phyloP scores from a whole-genome alignment of 768 basidiomycete species.

The Mrakia frigida region DNA sequence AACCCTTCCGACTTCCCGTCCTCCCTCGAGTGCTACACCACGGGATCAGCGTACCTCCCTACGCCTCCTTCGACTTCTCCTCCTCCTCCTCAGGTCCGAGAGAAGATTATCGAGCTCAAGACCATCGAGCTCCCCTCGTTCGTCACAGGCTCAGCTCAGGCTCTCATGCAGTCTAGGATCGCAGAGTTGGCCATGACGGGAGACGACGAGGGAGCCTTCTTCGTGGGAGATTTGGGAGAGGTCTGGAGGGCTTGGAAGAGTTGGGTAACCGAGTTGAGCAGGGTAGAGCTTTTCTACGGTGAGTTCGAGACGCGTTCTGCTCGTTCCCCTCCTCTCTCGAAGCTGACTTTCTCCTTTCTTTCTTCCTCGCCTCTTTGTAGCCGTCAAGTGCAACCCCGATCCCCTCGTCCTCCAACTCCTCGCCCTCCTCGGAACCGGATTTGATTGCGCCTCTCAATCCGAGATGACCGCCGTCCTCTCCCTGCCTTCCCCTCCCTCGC shows the following conservation, averaged over 20 bases:
- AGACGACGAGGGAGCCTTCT: slow-evolving; percentile 83
- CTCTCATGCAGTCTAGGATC: slow-evolving; percentile 25
- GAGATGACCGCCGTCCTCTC: slow-evolving; percentile 79
- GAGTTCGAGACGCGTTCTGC: slow-evolving; percentile 37
- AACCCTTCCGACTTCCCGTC: slow-evolving; percentile 14
- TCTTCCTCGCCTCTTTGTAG: slow-evolving; percentile 46
- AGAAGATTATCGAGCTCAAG: slow-evolving; percentile 5
- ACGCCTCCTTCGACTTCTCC: slow-evolving; percentile 30
- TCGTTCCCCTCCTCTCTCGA: slow-evolving; percentile 67
- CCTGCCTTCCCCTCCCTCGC: slow-evolving; percentile 58
- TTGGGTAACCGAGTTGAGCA: slow-evolving; percentile 70
- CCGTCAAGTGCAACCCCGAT: slow-evolving; percentile 98
- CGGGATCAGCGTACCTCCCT: slow-evolving; percentile 17
- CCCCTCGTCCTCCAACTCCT: slow-evolving; percentile 87
- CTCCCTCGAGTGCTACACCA: background rate
- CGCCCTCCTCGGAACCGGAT: slow-evolving; percentile 81
- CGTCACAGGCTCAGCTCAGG: slow-evolving; percentile 17
- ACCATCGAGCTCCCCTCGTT: slow-evolving; percentile 22
- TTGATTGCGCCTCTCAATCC: slow-evolving; percentile 93
- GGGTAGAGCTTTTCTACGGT: slow-evolving; percentile 94
- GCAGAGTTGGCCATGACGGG: slow-evolving; percentile 6
- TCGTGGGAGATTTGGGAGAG: slow-evolving; percentile 85
- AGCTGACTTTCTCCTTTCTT: background rate
- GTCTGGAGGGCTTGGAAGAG: slow-evolving; percentile 79
- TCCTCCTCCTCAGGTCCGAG: background rate